These are phyloP conservation scores for Fusarium zealandicum DNA, from an alignment of 2,329 filamentous ascomycete species.

Conservation along the genomic window DNA sequence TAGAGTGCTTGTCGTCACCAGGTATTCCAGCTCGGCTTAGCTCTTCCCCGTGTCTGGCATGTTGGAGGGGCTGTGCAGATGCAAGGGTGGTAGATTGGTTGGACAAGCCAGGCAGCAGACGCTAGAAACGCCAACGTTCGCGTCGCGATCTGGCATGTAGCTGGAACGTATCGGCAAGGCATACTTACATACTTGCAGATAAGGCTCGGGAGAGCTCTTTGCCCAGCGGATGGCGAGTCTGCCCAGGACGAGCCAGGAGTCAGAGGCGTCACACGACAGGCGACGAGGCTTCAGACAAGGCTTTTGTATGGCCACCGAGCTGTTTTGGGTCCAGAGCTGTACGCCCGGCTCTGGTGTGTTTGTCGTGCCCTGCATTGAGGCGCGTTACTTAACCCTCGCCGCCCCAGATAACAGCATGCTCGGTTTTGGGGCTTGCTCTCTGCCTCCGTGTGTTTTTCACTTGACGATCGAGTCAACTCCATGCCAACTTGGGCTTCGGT, in stretches of 20 bases:
- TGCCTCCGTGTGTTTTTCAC: conserved; percentile 4
- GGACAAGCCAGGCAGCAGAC: conserved; percentile 9
- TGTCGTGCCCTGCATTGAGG: conserved; percentile 10
- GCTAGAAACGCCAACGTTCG: conserved; percentile 29
- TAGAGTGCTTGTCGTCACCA: not conserved
- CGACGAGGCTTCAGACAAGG: conserved; percentile 16
- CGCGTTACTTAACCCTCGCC: conserved; percentile 37
- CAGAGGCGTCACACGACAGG: conserved; percentile 28
- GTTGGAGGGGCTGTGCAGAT: conserved; percentile 32
- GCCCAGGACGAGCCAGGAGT: conserved; percentile 11
- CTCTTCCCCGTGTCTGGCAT: conserved; percentile 14
- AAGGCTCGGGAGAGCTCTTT: conserved; percentile 20
- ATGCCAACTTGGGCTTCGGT: conserved; percentile 11
- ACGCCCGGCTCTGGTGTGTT: conserved; percentile 35
- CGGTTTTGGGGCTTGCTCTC: not conserved
- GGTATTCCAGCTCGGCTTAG: conserved; percentile 37
- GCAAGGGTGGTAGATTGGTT: conserved; percentile 32
- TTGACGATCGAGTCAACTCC: not conserved
- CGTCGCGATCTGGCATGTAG: conserved; percentile 4
- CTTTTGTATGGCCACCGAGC: conserved; percentile 8
- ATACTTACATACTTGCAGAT: conserved; percentile 27
- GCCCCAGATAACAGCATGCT: conserved; percentile 17
- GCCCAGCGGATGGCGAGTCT: conserved; percentile 16
- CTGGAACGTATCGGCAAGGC: conserved; percentile 31
- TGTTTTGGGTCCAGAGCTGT: conserved; percentile 21